A percentile compares a stretch with the other conserved stretches of the same genome.
Conservation (phyloP, 2,329 filamentous ascomycete species). For the Alternaria metachromatica region DNA sequence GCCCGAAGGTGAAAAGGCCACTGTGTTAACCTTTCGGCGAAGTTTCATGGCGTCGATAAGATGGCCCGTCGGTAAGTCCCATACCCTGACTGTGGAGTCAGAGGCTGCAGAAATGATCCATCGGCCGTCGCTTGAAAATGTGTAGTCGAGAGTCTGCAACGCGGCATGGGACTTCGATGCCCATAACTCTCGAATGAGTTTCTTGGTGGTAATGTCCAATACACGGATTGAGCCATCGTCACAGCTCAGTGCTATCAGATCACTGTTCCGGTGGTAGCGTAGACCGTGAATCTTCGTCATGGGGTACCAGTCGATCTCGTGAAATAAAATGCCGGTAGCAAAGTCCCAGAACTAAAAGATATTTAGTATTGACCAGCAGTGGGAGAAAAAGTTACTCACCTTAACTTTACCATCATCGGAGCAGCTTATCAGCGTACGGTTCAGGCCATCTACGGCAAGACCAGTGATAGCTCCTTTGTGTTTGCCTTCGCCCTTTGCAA, state of each 20-base stretch:
- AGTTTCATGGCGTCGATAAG: conserved; percentile 90
- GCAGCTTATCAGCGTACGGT: conserved; percentile 84
- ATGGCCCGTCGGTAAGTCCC: conserved; percentile 95
- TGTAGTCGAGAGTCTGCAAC: conserved; percentile 49
- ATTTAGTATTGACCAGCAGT: conserved; percentile 16
- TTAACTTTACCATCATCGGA: conserved; percentile 91
- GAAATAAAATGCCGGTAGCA: conserved; percentile 75
- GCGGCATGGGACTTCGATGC: conserved; percentile 58
- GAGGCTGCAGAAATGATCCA: conserved; percentile 91
- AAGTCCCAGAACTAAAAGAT: conserved; percentile 84
- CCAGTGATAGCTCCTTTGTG: conserved; percentile 87
- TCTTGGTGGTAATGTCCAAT: conserved; percentile 88
- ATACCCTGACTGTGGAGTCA: conserved; percentile 81
- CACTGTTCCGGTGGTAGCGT: conserved; percentile 81
- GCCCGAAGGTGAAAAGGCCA: conserved; percentile 87
- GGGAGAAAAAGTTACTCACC: conserved; percentile 38
- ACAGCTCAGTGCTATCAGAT: conserved; percentile 86
- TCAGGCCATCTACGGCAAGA: conserved; percentile 85
- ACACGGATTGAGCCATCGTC: conserved; percentile 88
- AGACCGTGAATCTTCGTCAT: conserved; percentile 78
- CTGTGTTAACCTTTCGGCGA: conserved; percentile 77
- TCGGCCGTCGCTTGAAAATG: conserved; percentile 87
- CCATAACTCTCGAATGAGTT: conserved; percentile 91
- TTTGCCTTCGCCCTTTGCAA: conserved; percentile 65
- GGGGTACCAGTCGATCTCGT: conserved; percentile 83